A percentile compares a stretch with the other conserved stretches of the same genome.
Conservation (phyloP, 306 rosid species). For the Vigna mungo region DNA sequence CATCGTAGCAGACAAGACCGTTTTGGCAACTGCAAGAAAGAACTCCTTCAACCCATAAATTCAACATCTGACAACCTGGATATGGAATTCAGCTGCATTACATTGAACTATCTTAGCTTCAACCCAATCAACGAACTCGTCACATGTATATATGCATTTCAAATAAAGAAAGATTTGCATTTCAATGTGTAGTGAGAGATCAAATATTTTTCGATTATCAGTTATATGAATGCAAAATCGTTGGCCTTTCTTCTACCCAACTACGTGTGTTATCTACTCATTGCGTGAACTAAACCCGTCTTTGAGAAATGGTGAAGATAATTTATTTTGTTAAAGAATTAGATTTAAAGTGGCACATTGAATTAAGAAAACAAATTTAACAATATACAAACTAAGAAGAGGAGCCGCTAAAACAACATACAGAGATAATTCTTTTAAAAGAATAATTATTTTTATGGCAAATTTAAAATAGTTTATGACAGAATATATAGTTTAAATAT, state of each 20-base stretch:
- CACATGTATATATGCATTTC: slow-evolving; percentile 17
- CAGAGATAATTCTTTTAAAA: no score
- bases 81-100: slow-evolving; percentile 20
- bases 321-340: no score
- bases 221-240: slow-evolving; percentile 44
- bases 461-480: no score
- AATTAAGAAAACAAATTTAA: no score
- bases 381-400: no score
- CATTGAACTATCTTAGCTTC: not conserved
- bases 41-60: slow-evolving; percentile 77
- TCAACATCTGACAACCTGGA: slow-evolving; percentile 12
- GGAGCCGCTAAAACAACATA: no score
- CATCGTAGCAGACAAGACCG: slow-evolving; percentile 97
- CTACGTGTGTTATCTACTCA: no score
- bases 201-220: slow-evolving; percentile 31
- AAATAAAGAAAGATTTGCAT: slow-evolving; percentile 39
- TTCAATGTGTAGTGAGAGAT: slow-evolving; percentile 31
- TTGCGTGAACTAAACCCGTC: no score
- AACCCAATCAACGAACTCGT: not conserved
- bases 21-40: slow-evolving; percentile 90
- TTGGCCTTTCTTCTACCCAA: slow-evolving; percentile 18
- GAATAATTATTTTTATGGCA: no score
- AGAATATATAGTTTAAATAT: no score
- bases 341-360: no score
- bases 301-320: no score